Percentiles rank a stretch among this genome's conserved stretches.
Evolutionary conservation across 2,329 filamentous ascomycete species (phyloP).

Genomic region (Ophiostoma ulmi): DNA sequence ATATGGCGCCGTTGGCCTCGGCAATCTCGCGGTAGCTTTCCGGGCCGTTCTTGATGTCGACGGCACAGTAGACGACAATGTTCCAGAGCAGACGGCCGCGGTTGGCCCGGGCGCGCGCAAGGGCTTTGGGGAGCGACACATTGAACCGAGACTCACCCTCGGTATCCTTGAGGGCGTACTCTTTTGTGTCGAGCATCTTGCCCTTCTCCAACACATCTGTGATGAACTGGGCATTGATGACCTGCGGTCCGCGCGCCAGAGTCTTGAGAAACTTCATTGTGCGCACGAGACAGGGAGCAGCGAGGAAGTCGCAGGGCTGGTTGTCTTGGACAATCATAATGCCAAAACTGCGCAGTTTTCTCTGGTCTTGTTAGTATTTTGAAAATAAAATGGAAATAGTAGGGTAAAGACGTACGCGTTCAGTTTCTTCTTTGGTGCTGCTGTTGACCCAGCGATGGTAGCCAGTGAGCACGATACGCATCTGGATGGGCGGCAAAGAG

Average conservation of each 20-base stretch:
- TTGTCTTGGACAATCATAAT: constrained; percentile 74
- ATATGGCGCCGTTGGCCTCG: constrained; percentile 80
- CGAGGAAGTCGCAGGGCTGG: constrained; percentile 74
- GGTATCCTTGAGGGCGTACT: constrained; percentile 65
- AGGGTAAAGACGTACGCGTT: constrained; percentile 45
- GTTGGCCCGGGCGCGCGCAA: constrained; percentile 68
- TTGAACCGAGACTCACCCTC: constrained; percentile 67
- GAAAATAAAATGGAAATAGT: not conserved
- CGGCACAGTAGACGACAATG: constrained; percentile 78
- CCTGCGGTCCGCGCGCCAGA: constrained; percentile 70
- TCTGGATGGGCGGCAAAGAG: constrained; percentile 59
- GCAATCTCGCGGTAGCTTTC: constrained; percentile 84
- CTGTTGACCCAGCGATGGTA: constrained; percentile 77
- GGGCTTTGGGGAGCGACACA: constrained; percentile 63
- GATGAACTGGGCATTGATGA: constrained; percentile 74
- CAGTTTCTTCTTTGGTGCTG: constrained; percentile 67
- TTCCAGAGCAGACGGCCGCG: constrained; percentile 68
- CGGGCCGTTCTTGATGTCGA: constrained; percentile 70
- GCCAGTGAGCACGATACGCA: constrained; percentile 76
- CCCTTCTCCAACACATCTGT: constrained; percentile 68
- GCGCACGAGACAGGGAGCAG: constrained; percentile 78
- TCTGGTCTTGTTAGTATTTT: constrained; percentile 32
- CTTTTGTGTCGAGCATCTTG: constrained; percentile 56
- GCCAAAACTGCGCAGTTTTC: constrained; percentile 74
- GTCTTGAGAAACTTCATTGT: constrained; percentile 92